Conservation (phyloP, 257 asterid species). For the Gentiana straminea region DNA sequence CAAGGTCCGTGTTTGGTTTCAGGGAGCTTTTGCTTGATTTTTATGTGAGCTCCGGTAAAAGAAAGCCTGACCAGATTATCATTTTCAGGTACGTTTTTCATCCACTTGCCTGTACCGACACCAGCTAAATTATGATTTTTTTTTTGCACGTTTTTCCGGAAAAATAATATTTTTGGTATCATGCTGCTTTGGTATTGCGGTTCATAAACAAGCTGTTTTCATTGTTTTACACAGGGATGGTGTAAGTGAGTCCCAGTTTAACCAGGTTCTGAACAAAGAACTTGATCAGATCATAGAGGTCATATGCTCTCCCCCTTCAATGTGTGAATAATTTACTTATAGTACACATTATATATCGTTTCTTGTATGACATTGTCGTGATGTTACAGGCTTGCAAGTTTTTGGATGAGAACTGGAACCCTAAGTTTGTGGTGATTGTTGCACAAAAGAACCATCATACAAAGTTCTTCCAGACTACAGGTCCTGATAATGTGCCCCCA, state of each 20-base stretch:
- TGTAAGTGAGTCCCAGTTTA: conserved; percentile 82
- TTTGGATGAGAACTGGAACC: conserved; percentile 70
- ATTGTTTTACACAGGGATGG: conserved; percentile 47
- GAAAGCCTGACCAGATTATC: conserved; percentile 82
- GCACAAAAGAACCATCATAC: conserved; percentile 94
- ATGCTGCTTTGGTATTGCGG: background rate
- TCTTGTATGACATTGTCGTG: too few species aligned
- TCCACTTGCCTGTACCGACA: too few species aligned
- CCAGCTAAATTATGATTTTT: too few species aligned
- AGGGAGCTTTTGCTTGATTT: conserved; percentile 75
- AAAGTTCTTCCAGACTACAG: conserved; percentile 58
- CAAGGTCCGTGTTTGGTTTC: conserved; percentile 1
- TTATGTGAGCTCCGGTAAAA: conserved; percentile 56
- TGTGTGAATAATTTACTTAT: too few species aligned
- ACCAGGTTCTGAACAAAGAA: conserved; percentile 71
- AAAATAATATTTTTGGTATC: too few species aligned
- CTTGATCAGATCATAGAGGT: conserved; percentile 87
- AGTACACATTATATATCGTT: too few species aligned
- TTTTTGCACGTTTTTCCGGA: too few species aligned
- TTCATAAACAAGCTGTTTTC: background rate
- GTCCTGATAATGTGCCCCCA: conserved; percentile 85
- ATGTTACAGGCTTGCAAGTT: conserved; percentile 15
- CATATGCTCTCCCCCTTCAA: too few species aligned
- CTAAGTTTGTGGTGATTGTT: conserved; percentile 72
- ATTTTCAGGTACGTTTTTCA: conserved; percentile 53